Percentiles rank a stretch among this genome's conserved stretches.
Evolutionary conservation across 1,284 basidiomycete genomes (phyloP).

Genomic region (Sporisorium reilianum): DNA sequence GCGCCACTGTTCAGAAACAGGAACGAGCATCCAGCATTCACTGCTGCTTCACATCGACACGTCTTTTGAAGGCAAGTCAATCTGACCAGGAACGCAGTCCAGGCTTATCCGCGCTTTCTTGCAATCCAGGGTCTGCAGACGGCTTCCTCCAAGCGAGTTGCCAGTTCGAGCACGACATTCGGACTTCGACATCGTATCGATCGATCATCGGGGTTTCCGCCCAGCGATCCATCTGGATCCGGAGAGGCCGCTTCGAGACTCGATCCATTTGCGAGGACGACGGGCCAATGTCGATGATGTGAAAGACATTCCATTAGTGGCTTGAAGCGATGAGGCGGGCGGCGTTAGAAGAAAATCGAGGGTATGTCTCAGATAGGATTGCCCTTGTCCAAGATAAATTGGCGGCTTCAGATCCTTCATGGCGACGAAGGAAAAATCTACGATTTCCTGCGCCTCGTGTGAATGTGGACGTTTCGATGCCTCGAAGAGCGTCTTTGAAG

Average conservation of each 20-base stretch:
- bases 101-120: not conserved
- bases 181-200: not conserved
- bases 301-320: not conserved
- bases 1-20: not conserved
- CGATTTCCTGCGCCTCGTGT: constrained; percentile 59
- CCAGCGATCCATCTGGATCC: not conserved
- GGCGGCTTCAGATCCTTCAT: not conserved
- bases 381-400: constrained; percentile 4
- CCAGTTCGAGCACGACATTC: not conserved
- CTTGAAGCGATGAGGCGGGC: not conserved
- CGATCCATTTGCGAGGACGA: not conserved
- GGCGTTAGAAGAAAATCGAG: constrained; percentile 11
- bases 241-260: not conserved
- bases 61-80: not conserved
- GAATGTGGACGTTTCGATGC: constrained; percentile 58
- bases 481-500: constrained; percentile 56
- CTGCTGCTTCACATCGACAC: not conserved
- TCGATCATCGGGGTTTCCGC: not conserved
- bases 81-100: not conserved
- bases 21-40: not conserved
- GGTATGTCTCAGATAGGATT: constrained; percentile 16
- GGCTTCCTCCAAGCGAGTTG: not conserved
- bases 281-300: not conserved
- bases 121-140: too few species aligned
- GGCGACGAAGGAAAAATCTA: not conserved